A percentile compares a stretch with the other conserved stretches of the same genome.
phyloP scores from a whole-genome alignment of 129 eudicot species.

The Centaurea solstitialis region DNA sequence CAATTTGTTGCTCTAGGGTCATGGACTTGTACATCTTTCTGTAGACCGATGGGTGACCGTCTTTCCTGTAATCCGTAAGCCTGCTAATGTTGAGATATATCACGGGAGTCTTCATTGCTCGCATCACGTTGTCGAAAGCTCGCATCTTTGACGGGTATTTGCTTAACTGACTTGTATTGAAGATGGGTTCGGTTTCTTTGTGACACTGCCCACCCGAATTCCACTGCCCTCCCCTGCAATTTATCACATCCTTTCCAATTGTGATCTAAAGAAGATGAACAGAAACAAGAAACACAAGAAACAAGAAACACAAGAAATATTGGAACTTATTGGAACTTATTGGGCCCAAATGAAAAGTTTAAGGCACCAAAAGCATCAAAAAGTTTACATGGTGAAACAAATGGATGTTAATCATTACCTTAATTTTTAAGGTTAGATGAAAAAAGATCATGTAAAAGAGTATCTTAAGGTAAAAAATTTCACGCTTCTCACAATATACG shows the following conservation, averaged over 20 bases:
- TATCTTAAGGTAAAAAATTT: background rate
- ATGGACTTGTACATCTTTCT: slow-evolving; percentile 41
- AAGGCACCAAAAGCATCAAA: background rate
- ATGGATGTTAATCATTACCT: background rate
- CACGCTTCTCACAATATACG: background rate
- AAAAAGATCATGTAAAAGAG: background rate
- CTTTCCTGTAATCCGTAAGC: slow-evolving; percentile 89
- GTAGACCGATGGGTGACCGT: slow-evolving; percentile 89
- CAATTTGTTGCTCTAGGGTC: slow-evolving; percentile 38
- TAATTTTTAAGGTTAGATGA: background rate
- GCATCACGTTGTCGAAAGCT: slow-evolving; percentile 57
- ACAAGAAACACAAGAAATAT: background rate
- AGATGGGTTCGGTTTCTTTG: slow-evolving; percentile 81
- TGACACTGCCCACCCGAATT: slow-evolving; percentile 95
- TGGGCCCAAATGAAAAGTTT: background rate
- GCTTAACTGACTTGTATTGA: slow-evolving; percentile 47
- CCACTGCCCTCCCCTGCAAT: slow-evolving; percentile 91
- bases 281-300: background rate
- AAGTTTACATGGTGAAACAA: no score
- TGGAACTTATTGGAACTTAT: background rate
- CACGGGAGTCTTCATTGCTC: slow-evolving; percentile 64
- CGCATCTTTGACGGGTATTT: slow-evolving; percentile 83
- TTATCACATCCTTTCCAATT: background rate
- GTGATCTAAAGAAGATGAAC: background rate
- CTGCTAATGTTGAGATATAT: slow-evolving; percentile 75